A percentile compares a stretch with the other conserved stretches of the same genome.
Evolutionary conservation across 2,329 filamentous ascomycete genomes (phyloP).

Genomic region (Fusarium caatingaense): DNA sequence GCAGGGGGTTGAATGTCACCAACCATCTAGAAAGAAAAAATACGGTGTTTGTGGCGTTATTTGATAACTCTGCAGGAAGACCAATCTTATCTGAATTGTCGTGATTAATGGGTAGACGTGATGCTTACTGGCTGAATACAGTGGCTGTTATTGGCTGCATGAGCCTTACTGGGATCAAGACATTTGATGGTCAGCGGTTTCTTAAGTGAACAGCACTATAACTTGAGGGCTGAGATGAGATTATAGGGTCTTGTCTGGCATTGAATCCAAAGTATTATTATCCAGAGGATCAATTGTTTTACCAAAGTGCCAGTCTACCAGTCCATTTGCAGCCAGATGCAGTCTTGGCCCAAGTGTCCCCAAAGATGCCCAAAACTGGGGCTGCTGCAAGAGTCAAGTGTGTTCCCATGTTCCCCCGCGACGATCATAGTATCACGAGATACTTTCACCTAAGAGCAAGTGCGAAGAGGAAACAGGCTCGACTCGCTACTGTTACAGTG

Average conservation of each 20-base stretch:
- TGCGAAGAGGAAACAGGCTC: neutral
- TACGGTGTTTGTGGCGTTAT: slow-evolving; percentile 26
- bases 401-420: slow-evolving; percentile 19
- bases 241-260: slow-evolving; percentile 2
- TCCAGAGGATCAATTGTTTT: neutral
- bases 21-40: neutral
- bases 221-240: slow-evolving; percentile 23
- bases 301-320: neutral
- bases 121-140: slow-evolving; percentile 27
- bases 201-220: slow-evolving; percentile 3
- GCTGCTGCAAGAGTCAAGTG: slow-evolving; percentile 12
- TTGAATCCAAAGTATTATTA: neutral
- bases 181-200: neutral
- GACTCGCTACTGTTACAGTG: slow-evolving; percentile 6
- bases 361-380: neutral
- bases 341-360: neutral
- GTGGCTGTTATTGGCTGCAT: slow-evolving; percentile 16
- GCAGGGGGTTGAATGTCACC: neutral
- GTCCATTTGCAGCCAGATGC: neutral
- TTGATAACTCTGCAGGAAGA: neutral
- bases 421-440: slow-evolving; percentile 43
- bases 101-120: slow-evolving; percentile 38
- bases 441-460: slow-evolving; percentile 43
- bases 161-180: slow-evolving; percentile 5
- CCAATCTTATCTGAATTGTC: slow-evolving; percentile 40